Evolutionary conservation across 2,329 filamentous ascomycete genomes (phyloP), one percentile per base, ranked within the genome.

Genomic region (Pestalotiopsis sp.): DNA sequence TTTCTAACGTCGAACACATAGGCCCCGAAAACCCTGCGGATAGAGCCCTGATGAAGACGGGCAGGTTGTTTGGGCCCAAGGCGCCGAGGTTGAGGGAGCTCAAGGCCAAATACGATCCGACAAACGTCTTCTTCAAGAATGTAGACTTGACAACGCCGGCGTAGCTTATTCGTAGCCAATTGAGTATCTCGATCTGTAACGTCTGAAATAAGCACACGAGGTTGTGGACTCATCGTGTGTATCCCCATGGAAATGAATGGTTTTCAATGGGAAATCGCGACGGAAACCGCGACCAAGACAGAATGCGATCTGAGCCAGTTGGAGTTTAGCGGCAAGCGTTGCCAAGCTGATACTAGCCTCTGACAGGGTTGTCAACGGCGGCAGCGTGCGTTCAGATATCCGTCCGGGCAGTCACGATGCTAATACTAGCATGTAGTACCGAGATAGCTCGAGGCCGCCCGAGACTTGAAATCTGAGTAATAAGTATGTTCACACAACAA

Each of bases 81-180:
- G 45, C 75, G 7, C 56, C 70, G 14, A 70, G 77, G 20, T 66
- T 80, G 64, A 72, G 69, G 66, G 73, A 75, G 68, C 63, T 82
- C 67, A 80, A 82, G 75, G 71, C 61, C 13, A 78, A 72, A 66
- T 80, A 76, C 57, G 79, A 82, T 67, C 76, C 76, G 3, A 69
- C 70, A 3, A 79, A 81, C 67, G 71, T 79, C 11, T 81, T 81
- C 69, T 69, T 76, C 38, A 80, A 78, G 74, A 64, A 64, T n/a
- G 61, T 64, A 17, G 40, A 64, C 40, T 31, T 64, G 38, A 49
- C 40, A 40, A 17, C 61, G 2, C 17, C 38, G 17, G 59, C 27
- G 27, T 23, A 62, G 31, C 9, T 20, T 2, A 52, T 11, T n/a
- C 11, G 20, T n/a, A 1, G 11, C n/a, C 17, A 52, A 52, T 49